These are phyloP conservation scores for Oryza coarctata DNA, from an alignment of 176 grass and related monocot genomes.

Conservation along the genomic window DNA sequence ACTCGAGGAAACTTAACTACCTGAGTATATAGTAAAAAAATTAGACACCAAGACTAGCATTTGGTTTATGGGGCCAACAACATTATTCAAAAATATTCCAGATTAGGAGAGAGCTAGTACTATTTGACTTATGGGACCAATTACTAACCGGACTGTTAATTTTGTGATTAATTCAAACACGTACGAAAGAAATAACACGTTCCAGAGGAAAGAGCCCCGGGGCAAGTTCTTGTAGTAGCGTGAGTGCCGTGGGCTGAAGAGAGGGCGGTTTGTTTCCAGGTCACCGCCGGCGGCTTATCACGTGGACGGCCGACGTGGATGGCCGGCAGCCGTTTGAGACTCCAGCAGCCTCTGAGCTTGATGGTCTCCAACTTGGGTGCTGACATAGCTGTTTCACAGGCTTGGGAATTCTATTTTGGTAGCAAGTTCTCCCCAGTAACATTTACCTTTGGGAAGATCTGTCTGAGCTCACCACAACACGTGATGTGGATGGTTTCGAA, in stretches of 20 bases:
- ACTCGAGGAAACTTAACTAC: too few relatives aligned
- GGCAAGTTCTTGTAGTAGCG: background rate
- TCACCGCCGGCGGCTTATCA: background rate
- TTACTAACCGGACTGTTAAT: too few relatives aligned
- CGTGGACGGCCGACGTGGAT: background rate
- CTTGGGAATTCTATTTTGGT: background rate
- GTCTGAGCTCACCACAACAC: background rate
- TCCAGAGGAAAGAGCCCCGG: background rate
- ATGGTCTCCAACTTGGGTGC: background rate
- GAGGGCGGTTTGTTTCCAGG: background rate
- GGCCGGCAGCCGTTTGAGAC: background rate
- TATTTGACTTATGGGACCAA: too few relatives aligned
- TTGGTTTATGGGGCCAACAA: too few relatives aligned
- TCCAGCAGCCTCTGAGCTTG: background rate
- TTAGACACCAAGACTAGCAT: too few relatives aligned
- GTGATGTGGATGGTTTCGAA: conserved; percentile 11
- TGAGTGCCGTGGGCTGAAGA: background rate
- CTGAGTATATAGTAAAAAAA: too few relatives aligned
- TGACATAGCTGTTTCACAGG: background rate
- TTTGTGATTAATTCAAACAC: too few relatives aligned
- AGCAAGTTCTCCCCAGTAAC: rapidly evolving
- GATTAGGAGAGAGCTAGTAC: too few relatives aligned
- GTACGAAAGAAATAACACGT: too few relatives aligned
- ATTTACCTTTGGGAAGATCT: background rate
- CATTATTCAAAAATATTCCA: too few relatives aligned